These are phyloP conservation scores for Casuarina equisetifolia DNA, from an alignment of 306 rosid species.

Conservation along the genomic window DNA sequence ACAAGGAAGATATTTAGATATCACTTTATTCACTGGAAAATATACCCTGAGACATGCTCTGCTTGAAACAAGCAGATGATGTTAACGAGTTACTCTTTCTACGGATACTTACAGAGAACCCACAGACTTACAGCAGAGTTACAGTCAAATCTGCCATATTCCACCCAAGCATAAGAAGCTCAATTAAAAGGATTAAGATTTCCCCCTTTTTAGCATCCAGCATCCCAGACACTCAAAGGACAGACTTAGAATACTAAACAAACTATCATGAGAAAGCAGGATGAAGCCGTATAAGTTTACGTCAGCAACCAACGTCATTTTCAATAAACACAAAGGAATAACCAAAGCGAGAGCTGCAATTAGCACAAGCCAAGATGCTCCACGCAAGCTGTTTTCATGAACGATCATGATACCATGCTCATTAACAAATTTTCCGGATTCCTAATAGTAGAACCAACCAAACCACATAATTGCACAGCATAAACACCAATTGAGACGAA, in stretches of 20 bases:
- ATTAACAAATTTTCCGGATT: background rate
- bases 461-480: background rate
- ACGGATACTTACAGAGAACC: background rate
- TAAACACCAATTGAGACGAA: background rate
- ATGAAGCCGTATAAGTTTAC: background rate
- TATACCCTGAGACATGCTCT: background rate
- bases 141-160: background rate
- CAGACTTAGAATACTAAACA: background rate
- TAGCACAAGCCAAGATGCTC: background rate
- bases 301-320: background rate
- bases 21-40: background rate
- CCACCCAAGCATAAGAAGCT: background rate
- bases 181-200: background rate
- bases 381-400: background rate
- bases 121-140: background rate
- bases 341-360: background rate
- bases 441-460: background rate
- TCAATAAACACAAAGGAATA: background rate
- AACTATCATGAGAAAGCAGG: background rate
- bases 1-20: background rate
- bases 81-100: background rate
- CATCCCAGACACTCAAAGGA: background rate
- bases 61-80: background rate
- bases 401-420: too few species aligned
- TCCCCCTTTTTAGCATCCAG: background rate